Conservation (phyloP, 768 basidiomycete species). For the Paxillus ammoniavirescens region DNA sequence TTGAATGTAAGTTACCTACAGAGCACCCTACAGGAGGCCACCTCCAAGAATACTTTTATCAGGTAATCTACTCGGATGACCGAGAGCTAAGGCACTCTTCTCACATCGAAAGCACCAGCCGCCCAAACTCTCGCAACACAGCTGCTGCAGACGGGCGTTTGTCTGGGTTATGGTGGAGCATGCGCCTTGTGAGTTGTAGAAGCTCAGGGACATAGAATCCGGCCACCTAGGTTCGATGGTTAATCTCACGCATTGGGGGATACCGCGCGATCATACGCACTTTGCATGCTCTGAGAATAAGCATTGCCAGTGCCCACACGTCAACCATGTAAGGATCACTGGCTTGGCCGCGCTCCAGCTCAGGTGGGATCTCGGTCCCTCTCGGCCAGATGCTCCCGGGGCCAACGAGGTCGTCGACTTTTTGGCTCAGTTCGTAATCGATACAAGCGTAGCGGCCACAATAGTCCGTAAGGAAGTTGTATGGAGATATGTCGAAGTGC, state of each 20-base stretch:
- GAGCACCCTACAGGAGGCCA: neutral
- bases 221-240: slow-evolving; percentile 41
- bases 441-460: slow-evolving; percentile 67
- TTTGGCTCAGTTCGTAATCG: slow-evolving; percentile 68
- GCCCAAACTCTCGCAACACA: slow-evolving; percentile 53
- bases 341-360: slow-evolving; percentile 51
- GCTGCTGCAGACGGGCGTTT: slow-evolving; percentile 49
- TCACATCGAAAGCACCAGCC: slow-evolving; percentile 42
- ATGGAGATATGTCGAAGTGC: slow-evolving; percentile 71
- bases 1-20: neutral
- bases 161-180: slow-evolving; percentile 54
- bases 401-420: slow-evolving; percentile 39
- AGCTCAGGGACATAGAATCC: slow-evolving; percentile 60
- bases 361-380: slow-evolving; percentile 70
- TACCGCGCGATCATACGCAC: slow-evolving; percentile 35
- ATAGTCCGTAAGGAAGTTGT: slow-evolving; percentile 68
- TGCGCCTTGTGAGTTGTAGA: slow-evolving; percentile 51
- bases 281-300: slow-evolving; percentile 65
- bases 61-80: neutral
- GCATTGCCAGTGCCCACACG: slow-evolving; percentile 67
- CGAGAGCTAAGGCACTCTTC: slow-evolving; percentile 30
- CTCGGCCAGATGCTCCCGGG: slow-evolving; percentile 44
- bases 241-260: slow-evolving; percentile 3
- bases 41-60: neutral
- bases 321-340: slow-evolving; percentile 69